phyloP scores from a whole-genome alignment of 352 stramenopile genomes.

The Phytophthora foliorum region DNA sequence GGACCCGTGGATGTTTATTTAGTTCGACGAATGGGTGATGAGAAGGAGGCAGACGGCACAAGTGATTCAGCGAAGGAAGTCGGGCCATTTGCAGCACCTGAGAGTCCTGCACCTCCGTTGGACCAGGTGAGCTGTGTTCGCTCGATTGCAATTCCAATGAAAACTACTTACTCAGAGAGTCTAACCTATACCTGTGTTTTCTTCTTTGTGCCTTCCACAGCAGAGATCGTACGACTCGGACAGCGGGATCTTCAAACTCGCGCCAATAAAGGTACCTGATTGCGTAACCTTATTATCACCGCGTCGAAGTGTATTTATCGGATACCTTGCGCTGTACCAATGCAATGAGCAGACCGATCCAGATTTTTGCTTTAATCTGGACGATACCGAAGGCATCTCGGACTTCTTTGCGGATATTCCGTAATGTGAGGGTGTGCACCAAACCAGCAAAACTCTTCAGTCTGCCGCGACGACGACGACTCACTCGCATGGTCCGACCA shows the following conservation, averaged over 20 bases:
- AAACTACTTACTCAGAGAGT: not conserved
- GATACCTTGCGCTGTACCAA: not conserved
- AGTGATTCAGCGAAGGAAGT: constrained; percentile 27
- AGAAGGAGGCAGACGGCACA: constrained; percentile 44
- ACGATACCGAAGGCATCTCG: constrained; percentile 88
- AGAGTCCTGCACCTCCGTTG: constrained; percentile 52
- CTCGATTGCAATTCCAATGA: not conserved
- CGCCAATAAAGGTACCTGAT: constrained; percentile 78
- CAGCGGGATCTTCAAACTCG: constrained; percentile 86
- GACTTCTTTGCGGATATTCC: constrained; percentile 89
- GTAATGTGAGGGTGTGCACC: constrained; percentile 34
- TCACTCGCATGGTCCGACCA: constrained; percentile 18
- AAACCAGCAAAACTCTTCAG: constrained; percentile 23
- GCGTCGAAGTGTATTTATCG: not conserved
- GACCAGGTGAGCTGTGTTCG: constrained; percentile 56
- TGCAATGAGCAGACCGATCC: constrained; percentile 71
- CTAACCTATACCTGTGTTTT: constrained; percentile 7
- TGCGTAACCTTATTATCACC: not conserved
- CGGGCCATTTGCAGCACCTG: constrained; percentile 29
- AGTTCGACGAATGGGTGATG: constrained; percentile 69
- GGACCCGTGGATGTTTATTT: constrained; percentile 93
- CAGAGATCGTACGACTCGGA: constrained; percentile 89
- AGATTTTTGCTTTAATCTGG: constrained; percentile 91
- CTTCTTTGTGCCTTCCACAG: constrained; percentile 24
- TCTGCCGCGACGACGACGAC: constrained; percentile 7